A percentile compares a stretch with the other conserved stretches of the same genome.
These are phyloP conservation scores for Polyplosphaeria fusca DNA, from an alignment of 495 filamentous ascomycete genomes.

Conservation along the genomic window DNA sequence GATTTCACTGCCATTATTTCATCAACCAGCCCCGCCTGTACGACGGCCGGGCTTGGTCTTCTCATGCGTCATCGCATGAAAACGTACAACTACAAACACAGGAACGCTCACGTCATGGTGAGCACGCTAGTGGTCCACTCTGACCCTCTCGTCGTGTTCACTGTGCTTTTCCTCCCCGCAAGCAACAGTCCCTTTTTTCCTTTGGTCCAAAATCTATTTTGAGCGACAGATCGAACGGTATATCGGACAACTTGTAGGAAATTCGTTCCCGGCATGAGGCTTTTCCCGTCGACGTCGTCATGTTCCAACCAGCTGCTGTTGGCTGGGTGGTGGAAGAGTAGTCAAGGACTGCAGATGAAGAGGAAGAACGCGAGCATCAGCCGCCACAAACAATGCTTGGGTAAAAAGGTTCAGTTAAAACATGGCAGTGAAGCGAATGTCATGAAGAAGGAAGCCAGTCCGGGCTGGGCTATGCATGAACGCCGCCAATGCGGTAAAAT, in stretches of 20 bases:
- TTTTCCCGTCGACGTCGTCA: not conserved
- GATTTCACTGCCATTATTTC: too few relatives aligned
- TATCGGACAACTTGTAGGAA: not conserved
- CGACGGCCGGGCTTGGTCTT: too few relatives aligned
- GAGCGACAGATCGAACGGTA: conserved; percentile 5
- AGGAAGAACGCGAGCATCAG: not conserved
- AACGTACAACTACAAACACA: too few relatives aligned
- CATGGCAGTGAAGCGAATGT: conserved; percentile 29
- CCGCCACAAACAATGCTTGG: conserved; percentile 8
- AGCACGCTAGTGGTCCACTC: too few relatives aligned
- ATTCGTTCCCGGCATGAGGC: not conserved
- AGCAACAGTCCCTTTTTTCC: not conserved
- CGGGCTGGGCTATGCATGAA: not conserved
- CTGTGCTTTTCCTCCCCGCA: not conserved
- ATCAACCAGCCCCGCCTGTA: too few relatives aligned
- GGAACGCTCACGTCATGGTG: too few relatives aligned
- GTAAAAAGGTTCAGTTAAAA: conserved; percentile 20
- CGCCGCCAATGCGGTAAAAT: not conserved
- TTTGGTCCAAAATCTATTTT: not conserved
- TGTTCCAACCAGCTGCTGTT: not conserved
- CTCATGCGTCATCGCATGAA: too few relatives aligned
- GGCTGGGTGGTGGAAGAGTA: not conserved
- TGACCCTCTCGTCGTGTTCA: not conserved
- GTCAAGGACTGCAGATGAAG: not conserved
- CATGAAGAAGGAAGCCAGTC: conserved; percentile 18